Base-by-base conservation (phyloP, 345 rosid genomes). In the Populus ilicifolia region DNA sequence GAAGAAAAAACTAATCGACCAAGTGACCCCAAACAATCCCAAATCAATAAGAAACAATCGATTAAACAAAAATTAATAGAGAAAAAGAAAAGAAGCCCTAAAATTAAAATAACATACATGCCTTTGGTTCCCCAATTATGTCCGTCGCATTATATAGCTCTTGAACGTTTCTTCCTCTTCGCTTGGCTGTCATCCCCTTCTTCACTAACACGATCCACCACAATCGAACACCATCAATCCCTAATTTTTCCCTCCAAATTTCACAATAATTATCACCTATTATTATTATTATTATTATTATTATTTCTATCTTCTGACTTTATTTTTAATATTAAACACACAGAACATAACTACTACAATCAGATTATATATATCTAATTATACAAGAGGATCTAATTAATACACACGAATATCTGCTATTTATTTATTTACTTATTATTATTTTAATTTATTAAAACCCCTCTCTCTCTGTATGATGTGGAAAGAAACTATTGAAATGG, bases 111-210 rank as follows among this genome's bases (percentile, higher is more conserved):
- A 41, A 11, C 46, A 41, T 75, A 78, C 90, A 79, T 89, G 86
- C 88, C 90, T 92, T 86, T 30, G 86, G 85, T 79, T 64, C 79
- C 66, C 16, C 75, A 83, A 88, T 80, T 81, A 86, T 54, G 54
- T 67, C 76, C 81, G 85, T 41, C 70, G 79, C 86, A 82, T 86
- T 79, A 75, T 66, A 84, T 20, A 82, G 75, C 80, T 82, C 81
- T 17, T 71, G 75, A 74, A 89, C 80, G 73, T 71, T 62, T 82
- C 81, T 66, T 71, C 81, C 80, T 83, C 75, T 79, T 80, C 70
- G 65, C 81, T 85, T 70, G 59, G 62, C 73, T 39, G 83, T 85
- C 80, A 76, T 84, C 81, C 79, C 83, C 72, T 71, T 76, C 80
- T 17, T 71, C 63, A 61, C 70, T 73, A 72, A 70, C 74, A 54